Conservation (phyloP, 371 early-diverging fungal species). For the Lichtheimia ramosa region DNA sequence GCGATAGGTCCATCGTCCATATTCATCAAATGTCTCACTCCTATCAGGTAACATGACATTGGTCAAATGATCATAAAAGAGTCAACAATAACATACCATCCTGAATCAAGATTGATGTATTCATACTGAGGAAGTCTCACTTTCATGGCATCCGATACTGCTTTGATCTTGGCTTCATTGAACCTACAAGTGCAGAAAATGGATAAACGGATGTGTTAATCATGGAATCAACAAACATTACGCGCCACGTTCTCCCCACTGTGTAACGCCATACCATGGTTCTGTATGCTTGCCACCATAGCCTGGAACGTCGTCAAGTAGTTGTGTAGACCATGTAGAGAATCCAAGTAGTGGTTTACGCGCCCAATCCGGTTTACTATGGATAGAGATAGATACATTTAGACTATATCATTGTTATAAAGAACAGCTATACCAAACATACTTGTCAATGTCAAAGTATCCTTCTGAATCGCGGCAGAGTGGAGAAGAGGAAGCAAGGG, state of each 20-base stretch:
- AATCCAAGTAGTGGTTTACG: conserved; percentile 30
- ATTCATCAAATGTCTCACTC: conserved; percentile 24
- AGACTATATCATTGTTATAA: too few relatives aligned
- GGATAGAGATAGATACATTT: background rate
- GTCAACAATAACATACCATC: conserved; percentile 18
- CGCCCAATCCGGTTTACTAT: conserved; percentile 20
- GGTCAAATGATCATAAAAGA: background rate
- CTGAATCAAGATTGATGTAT: conserved; percentile 39
- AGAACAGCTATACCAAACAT: too few relatives aligned
- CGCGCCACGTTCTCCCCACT: background rate
- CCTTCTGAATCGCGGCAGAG: too few relatives aligned
- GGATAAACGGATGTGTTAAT: background rate
- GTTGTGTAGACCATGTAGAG: conserved; percentile 40
- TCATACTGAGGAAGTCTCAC: conserved; percentile 28
- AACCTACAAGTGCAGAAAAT: conserved; percentile 22
- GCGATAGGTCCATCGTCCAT: conserved; percentile 36
- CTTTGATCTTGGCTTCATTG: conserved; percentile 23
- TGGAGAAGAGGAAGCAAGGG: too few relatives aligned
- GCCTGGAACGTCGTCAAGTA: conserved; percentile 33
- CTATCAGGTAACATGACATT: conserved; percentile 1
- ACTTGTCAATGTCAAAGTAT: too few relatives aligned
- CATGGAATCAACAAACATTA: background rate
- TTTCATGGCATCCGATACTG: conserved; percentile 36
- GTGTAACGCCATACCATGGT: conserved; percentile 20
- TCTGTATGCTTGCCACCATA: conserved; percentile 28